These are phyloP conservation scores for Stereocaulon alpinum DNA, from an alignment of 495 filamentous ascomycete species.

Conservation along the genomic window DNA sequence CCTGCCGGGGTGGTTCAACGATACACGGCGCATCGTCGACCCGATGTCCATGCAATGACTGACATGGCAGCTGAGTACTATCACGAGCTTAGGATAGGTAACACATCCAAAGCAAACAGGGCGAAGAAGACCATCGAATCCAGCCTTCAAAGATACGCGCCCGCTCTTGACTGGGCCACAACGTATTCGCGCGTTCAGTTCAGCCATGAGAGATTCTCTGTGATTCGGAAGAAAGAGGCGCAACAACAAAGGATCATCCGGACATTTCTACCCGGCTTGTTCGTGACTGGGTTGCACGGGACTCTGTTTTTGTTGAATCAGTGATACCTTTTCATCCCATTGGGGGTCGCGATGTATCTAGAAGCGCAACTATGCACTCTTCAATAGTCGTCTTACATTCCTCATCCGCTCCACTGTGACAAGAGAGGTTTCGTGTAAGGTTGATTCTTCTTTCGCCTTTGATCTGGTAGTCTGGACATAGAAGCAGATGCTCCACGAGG, in stretches of 20 bases:
- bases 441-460: too few species aligned
- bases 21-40: background rate
- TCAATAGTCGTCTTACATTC: too few species aligned
- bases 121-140: background rate
- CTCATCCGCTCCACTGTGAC: too few species aligned
- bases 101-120: background rate
- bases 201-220: background rate
- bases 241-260: background rate
- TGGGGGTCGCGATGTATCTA: too few species aligned
- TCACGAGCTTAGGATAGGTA: background rate
- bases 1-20: background rate
- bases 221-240: background rate
- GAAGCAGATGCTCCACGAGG: too few species aligned
- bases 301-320: background rate
- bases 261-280: background rate
- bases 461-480: too few species aligned
- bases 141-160: background rate
- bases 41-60: background rate
- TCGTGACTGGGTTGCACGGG: background rate
- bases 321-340: background rate
- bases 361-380: too few species aligned
- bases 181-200: background rate
- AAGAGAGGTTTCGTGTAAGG: too few species aligned
- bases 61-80: background rate
- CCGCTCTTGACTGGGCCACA: background rate